Evolutionary conservation across 2,329 filamentous ascomycete genomes (phyloP), one percentile per base, ranked within the genome.

Genomic region (Verticillium longisporum): DNA sequence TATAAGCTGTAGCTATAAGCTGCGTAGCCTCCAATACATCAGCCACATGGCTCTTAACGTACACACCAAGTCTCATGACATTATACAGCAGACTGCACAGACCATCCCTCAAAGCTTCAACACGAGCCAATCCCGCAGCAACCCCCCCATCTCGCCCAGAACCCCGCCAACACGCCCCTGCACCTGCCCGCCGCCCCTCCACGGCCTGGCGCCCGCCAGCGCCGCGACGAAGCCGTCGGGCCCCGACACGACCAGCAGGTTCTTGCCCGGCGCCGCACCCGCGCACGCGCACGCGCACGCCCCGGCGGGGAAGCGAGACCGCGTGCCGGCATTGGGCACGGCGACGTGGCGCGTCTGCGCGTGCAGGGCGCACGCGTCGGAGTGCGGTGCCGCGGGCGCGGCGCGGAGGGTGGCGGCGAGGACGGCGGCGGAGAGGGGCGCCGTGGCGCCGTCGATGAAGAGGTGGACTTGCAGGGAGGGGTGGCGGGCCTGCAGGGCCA

Each of bases 141-240:
- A 60, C 1, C 65, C 61, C 0, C 73, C 77, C 70, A 96, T 74
- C 55, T 78, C 76, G 1, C 81, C 83, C 21, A 93, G 74, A 2
- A 92, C 72, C 0, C 93, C 93, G 6, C 84, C 83, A 0, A 97
- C 75, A 0, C 84, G 80, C 0, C 93, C 93, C 69, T 97, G 92
- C 11, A 84, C 79, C 74, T 96, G 89, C 61, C 78, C 78, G 0
- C 92, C 91, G 33, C 83, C 82, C 11, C 81, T 77, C 90, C 91
- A 96, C 3, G 84, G 75, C 75, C 96, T 97, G 10, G 87, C 79
- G 1, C 95, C 94, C 2, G 92, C 91, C 75, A 90, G 91, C 65
- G 89, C 83, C 54, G 84, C 83, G 45, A 98, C 83, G 74, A 98
- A 98, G 0, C 95, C 94, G 60, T 96, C 91, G 0, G 95, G 94